A percentile compares a stretch with the other conserved stretches of the same genome.
phyloP scores from a whole-genome alignment of 139 green algal genomes.

The Zygnema cylindricum region DNA sequence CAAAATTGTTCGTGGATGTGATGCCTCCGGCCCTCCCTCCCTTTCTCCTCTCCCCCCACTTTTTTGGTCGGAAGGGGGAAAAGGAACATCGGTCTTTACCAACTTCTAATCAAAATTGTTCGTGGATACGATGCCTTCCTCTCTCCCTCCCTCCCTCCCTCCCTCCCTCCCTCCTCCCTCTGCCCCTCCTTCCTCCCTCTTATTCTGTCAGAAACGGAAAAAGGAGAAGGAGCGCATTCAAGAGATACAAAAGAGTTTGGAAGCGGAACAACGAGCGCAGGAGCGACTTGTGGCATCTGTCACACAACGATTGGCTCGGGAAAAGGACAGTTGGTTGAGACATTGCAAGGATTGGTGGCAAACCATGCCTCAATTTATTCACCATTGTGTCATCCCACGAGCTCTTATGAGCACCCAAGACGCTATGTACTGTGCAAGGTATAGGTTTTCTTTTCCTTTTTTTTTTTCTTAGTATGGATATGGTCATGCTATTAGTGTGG shows the following conservation, averaged over 20 bases:
- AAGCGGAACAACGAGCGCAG: constrained; percentile 50
- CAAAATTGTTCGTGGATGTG: no score
- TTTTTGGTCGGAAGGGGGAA: no score
- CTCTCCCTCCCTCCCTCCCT: no score
- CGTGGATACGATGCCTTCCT: no score
- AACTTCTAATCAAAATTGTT: no score
- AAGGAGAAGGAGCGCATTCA: constrained; percentile 62
- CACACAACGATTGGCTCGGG: constrained; percentile 23
- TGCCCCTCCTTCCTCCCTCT: neutral
- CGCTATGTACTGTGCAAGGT: constrained; percentile 50
- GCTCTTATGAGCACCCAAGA: constrained; percentile 22
- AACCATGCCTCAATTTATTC: constrained; percentile 50
- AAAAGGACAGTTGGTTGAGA: constrained; percentile 40
- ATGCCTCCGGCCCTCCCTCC: no score
- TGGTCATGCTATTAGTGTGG: constrained; percentile 28
- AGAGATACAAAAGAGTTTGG: constrained; percentile 48
- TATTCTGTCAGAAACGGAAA: constrained; percentile 41
- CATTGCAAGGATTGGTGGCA: neutral
- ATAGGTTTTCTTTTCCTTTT: neutral
- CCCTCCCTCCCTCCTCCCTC: neutral
- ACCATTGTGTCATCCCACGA: constrained; percentile 54
- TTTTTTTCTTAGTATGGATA: no score
- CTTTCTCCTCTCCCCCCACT: no score
- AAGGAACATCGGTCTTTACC: no score
- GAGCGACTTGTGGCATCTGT: constrained; percentile 12